Conservation (phyloP, 352 stramenopile species). For the Aphanomyces euteiches region DNA sequence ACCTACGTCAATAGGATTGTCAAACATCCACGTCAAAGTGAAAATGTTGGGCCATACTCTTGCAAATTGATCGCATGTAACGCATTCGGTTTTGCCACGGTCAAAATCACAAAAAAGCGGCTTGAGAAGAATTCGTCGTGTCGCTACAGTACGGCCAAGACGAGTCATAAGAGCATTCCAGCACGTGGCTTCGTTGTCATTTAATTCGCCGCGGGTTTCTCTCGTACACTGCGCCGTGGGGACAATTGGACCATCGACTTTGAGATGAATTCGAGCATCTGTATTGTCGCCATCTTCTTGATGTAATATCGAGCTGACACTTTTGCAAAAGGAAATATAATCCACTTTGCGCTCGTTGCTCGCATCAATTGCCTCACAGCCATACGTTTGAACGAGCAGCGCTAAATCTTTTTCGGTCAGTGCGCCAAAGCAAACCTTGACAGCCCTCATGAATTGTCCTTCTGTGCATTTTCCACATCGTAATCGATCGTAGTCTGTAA, state of each 20-base stretch:
- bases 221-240: conserved; percentile 54
- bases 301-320: conserved; percentile 36
- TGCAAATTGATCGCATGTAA: conserved; percentile 80
- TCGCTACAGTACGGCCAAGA: conserved; percentile 52
- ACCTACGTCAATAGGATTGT: conserved; percentile 10
- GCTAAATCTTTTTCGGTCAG: conserved; percentile 58
- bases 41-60: conserved; percentile 38
- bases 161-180: conserved; percentile 60
- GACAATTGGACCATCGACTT: conserved; percentile 38
- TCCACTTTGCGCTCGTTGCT: conserved; percentile 60
- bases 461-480: conserved; percentile 71
- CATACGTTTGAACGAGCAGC: conserved; percentile 60
- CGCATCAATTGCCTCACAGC: conserved; percentile 29
- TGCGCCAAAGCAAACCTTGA: conserved; percentile 72
- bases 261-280: conserved; percentile 34
- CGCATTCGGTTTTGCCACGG: conserved; percentile 62
- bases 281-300: conserved; percentile 49
- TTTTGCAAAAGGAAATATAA: conserved; percentile 73
- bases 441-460: conserved; percentile 69
- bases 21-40: not conserved
- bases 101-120: conserved; percentile 82
- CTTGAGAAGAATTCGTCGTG: conserved; percentile 68
- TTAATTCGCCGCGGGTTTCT: conserved; percentile 54
- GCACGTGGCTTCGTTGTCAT: conserved; percentile 41
- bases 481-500: conserved; percentile 76